These are phyloP conservation scores for Cyberlindnera maclurae DNA, from an alignment of 805 yeast species.

Conservation along the genomic window DNA sequence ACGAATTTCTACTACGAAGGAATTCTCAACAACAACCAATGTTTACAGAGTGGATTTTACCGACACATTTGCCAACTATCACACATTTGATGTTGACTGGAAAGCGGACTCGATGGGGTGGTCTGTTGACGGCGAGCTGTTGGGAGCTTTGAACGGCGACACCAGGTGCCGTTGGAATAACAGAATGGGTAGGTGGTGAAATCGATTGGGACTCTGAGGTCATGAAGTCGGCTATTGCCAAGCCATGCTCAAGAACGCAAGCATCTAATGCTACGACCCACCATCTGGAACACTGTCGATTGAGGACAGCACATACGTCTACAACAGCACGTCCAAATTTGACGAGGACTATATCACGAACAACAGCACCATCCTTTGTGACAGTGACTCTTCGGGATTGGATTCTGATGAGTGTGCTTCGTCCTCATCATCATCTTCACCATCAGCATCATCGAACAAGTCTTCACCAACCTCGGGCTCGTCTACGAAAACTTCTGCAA, in stretches of 20 bases:
- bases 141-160: slow-evolving; percentile 63
- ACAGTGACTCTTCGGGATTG: slow-evolving; percentile 58
- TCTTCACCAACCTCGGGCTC: slow-evolving; percentile 3
- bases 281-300: slow-evolving; percentile 45
- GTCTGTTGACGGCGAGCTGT: slow-evolving; percentile 61
- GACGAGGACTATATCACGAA: slow-evolving; percentile 58
- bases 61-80: slow-evolving; percentile 62
- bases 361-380: slow-evolving; percentile 51
- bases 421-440: slow-evolving; percentile 10
- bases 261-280: slow-evolving; percentile 64
- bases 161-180: slow-evolving; percentile 53
- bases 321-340: slow-evolving; percentile 41
- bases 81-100: slow-evolving; percentile 79
- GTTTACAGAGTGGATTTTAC: slow-evolving; percentile 34
- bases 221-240: slow-evolving; percentile 73
- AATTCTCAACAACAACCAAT: slow-evolving; percentile 57
- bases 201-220: slow-evolving; percentile 79
- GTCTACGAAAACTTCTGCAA: slow-evolving; percentile 2
- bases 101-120: slow-evolving; percentile 60
- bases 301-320: slow-evolving; percentile 47
- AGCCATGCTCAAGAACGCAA: slow-evolving; percentile 52
- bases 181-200: slow-evolving; percentile 83
- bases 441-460: slow-evolving; percentile 10
- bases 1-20: slow-evolving; percentile 80
- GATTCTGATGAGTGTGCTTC: slow-evolving; percentile 37